phyloP scores from a whole-genome alignment of 2,329 filamentous ascomycete species.

The Fusarium robinianum region DNA sequence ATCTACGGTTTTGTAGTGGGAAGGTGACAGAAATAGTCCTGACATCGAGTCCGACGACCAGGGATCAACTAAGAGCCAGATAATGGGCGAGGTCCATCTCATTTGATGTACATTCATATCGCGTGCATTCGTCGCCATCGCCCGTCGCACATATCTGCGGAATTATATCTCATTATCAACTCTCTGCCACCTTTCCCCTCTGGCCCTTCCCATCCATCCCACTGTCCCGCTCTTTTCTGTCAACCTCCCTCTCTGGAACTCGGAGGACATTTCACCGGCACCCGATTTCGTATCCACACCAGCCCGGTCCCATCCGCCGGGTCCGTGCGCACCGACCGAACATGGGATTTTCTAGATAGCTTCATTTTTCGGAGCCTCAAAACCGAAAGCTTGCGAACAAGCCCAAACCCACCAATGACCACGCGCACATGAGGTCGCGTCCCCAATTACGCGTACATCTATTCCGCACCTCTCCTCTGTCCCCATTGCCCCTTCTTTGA shows the following conservation, averaged over 20 bases:
- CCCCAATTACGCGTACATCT: slow-evolving; percentile 1
- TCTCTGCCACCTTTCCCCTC: not conserved
- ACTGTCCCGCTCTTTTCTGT: slow-evolving; percentile 17
- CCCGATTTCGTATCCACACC: slow-evolving; percentile 24
- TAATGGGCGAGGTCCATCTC: too few species aligned
- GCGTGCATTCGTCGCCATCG: too few species aligned
- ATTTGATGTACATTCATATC: too few species aligned
- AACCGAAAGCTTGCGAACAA: slow-evolving; percentile 1
- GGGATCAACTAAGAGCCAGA: too few species aligned
- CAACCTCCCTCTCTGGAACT: slow-evolving; percentile 13
- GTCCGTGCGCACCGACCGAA: slow-evolving; percentile 10
- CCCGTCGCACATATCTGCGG: too few species aligned
- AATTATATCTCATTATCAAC: too few species aligned
- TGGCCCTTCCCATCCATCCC: too few species aligned
- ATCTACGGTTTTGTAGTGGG: slow-evolving; percentile 6
- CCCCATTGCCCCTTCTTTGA: not conserved
- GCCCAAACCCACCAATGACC: slow-evolving; percentile 8
- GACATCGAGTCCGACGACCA: too few species aligned
- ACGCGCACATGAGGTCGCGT: slow-evolving; percentile 11
- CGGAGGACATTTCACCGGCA: slow-evolving; percentile 26
- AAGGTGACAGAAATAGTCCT: too few species aligned
- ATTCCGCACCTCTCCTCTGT: too few species aligned
- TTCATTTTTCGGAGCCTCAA: slow-evolving; percentile 22
- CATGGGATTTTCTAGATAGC: slow-evolving; percentile 30
- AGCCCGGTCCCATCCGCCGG: slow-evolving; percentile 6